A percentile compares a stretch with the other conserved stretches of the same genome.
Evolutionary conservation across 495 filamentous ascomycete species (phyloP).

Genomic region (Neurospora sp.): DNA sequence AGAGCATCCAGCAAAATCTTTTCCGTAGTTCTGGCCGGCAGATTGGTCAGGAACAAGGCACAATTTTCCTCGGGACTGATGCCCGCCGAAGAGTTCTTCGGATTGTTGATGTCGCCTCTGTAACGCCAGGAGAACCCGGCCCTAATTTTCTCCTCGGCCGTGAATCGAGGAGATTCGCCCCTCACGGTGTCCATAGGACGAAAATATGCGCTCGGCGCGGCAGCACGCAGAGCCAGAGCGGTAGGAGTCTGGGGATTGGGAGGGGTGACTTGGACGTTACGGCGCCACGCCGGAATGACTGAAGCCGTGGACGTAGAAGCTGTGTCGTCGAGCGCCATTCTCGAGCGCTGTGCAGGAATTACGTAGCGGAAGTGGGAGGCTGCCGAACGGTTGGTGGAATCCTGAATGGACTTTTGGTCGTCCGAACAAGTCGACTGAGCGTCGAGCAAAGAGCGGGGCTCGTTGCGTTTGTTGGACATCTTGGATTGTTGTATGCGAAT

Average conservation of each 20-base stretch:
- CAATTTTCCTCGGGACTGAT: not conserved
- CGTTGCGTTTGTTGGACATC: not conserved
- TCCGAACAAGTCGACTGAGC: not conserved
- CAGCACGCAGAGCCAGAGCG: too few relatives aligned
- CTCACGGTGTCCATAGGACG: not conserved
- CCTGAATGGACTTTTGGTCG: not conserved
- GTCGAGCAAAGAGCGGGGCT: not conserved
- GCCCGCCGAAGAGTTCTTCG: not conserved
- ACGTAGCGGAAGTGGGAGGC: not conserved
- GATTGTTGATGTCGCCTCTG: not conserved
- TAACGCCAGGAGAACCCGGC: not conserved
- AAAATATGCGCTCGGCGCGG: not conserved
- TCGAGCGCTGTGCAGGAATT: not conserved
- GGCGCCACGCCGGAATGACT: not conserved
- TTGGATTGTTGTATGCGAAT: not conserved
- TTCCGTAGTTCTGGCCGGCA: not conserved
- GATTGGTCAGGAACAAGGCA: not conserved
- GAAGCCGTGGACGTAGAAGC: accelerated
- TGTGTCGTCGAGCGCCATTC: not conserved
- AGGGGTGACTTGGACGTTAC: not conserved
- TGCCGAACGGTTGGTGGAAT: not conserved
- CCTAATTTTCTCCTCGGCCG: not conserved
- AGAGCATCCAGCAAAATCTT: not conserved
- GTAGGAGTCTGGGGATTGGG: not conserved
- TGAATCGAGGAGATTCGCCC: not conserved